These are phyloP conservation scores for Ploettnerulaceae sp. DNA, from an alignment of 2,329 filamentous ascomycete genomes.

Conservation along the genomic window DNA sequence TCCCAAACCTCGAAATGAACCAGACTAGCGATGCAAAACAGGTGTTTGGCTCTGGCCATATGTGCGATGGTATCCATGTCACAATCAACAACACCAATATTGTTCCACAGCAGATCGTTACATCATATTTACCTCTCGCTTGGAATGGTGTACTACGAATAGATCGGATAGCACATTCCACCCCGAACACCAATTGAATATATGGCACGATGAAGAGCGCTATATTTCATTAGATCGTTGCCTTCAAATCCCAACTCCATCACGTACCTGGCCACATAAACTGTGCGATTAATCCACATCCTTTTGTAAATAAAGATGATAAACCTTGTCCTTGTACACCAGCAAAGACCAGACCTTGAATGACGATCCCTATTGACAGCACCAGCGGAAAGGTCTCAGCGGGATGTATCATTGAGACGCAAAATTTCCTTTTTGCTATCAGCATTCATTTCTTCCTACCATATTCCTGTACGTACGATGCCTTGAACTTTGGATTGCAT, in stretches of 20 bases:
- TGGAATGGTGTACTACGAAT: slow-evolving; percentile 52
- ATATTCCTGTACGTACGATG: slow-evolving; percentile 41
- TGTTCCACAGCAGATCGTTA: slow-evolving; percentile 50
- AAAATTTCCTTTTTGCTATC: slow-evolving; percentile 31
- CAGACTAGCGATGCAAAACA: slow-evolving; percentile 66
- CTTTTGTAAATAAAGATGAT: slow-evolving; percentile 43
- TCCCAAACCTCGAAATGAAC: slow-evolving; percentile 59
- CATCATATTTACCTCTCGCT: slow-evolving; percentile 54
- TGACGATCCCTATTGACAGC: slow-evolving; percentile 51
- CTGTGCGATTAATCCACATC: slow-evolving; percentile 51
- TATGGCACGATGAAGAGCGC: slow-evolving; percentile 64
- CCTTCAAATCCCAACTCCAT: not conserved
- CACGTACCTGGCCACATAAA: slow-evolving; percentile 54
- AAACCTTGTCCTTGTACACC: slow-evolving; percentile 53
- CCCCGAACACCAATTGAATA: slow-evolving; percentile 59
- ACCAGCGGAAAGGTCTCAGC: slow-evolving; percentile 47
- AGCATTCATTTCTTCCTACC: slow-evolving; percentile 31
- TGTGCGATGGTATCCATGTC: slow-evolving; percentile 55
- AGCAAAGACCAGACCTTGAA: slow-evolving; percentile 55
- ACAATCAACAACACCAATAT: slow-evolving; percentile 47
- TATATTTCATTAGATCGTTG: slow-evolving; percentile 36
- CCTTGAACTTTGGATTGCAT: slow-evolving; percentile 32
- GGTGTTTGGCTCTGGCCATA: slow-evolving; percentile 50
- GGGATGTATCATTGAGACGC: slow-evolving; percentile 33
- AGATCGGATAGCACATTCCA: slow-evolving; percentile 56